Evolutionary conservation across 2,329 filamentous ascomycete genomes (phyloP).

Genomic region (Lecanosticta acicola): DNA sequence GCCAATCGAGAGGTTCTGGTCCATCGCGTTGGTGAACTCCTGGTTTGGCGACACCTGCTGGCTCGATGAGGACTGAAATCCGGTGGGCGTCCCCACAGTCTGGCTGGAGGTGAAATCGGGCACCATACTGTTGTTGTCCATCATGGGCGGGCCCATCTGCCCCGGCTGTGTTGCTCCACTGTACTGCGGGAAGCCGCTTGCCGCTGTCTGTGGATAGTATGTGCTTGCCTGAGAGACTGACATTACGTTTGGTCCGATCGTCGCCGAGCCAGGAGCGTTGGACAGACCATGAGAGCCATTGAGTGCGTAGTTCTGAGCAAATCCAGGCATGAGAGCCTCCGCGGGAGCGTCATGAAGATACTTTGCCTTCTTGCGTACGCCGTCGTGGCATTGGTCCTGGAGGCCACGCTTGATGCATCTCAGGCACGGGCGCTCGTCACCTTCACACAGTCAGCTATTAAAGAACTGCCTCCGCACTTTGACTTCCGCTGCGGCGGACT

Average conservation of each 20-base stretch:
- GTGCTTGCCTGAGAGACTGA: constrained; percentile 31
- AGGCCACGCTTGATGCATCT: constrained; percentile 91
- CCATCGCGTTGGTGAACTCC: constrained; percentile 45
- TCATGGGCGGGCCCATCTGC: constrained; percentile 38
- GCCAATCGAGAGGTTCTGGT: constrained; percentile 37
- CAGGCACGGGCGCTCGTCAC: constrained; percentile 89
- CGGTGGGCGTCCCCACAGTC: constrained; percentile 55
- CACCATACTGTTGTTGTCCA: constrained; percentile 37
- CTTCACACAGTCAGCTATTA: constrained; percentile 45
- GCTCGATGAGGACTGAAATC: constrained; percentile 56
- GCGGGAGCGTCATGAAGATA: constrained; percentile 95
- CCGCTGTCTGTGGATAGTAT: constrained; percentile 40
- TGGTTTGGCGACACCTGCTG: constrained; percentile 45
- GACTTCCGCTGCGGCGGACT: constrained; percentile 40
- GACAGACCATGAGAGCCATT: constrained; percentile 21
- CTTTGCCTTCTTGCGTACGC: constrained; percentile 96
- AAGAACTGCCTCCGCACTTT: constrained; percentile 8
- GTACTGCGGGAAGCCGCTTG: constrained; percentile 38
- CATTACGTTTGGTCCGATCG: constrained; percentile 16
- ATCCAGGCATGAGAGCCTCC: constrained; percentile 80
- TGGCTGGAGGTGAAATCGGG: constrained; percentile 59
- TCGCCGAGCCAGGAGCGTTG: constrained; percentile 14
- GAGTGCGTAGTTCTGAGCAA: constrained; percentile 59
- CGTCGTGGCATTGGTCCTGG: constrained; percentile 87
- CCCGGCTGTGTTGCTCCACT: constrained; percentile 24